Percentiles rank a stretch among this genome's conserved stretches.
These are phyloP conservation scores for Prunella vulgaris DNA, from an alignment of 257 asterid species.

Conservation along the genomic window DNA sequence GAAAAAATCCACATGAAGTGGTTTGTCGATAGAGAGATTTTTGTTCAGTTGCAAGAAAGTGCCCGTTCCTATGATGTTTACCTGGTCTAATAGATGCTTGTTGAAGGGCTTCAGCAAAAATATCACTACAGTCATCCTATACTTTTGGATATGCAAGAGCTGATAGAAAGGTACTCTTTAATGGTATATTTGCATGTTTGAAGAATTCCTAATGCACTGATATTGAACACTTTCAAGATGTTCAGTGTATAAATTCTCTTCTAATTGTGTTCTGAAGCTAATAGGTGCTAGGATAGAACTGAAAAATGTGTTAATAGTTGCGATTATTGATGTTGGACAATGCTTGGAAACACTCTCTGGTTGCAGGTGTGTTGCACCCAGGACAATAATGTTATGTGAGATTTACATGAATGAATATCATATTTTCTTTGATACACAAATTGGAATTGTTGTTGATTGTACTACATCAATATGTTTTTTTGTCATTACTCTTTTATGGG, in stretches of 20 bases:
- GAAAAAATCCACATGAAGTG: constrained; percentile 60
- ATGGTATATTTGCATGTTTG: background rate
- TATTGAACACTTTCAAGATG: background rate
- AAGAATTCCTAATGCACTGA: background rate
- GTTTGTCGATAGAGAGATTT: constrained; percentile 92
- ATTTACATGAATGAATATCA: too few relatives aligned
- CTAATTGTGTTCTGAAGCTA: background rate
- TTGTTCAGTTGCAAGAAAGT: constrained; percentile 91
- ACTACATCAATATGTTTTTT: too few relatives aligned
- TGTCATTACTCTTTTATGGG: too few relatives aligned
- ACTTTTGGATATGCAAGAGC: constrained; percentile 96
- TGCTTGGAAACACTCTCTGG: too few relatives aligned
- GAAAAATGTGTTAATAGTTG: background rate
- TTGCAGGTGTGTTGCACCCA: too few relatives aligned
- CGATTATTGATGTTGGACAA: too few relatives aligned
- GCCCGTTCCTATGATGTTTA: constrained; percentile 87
- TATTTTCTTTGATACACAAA: too few relatives aligned
- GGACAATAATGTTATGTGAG: too few relatives aligned
- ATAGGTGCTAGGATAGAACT: background rate
- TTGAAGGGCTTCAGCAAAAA: constrained; percentile 91
- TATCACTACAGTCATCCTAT: constrained; percentile 82
- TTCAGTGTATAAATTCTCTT: background rate
- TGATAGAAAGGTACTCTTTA: constrained; percentile 64
- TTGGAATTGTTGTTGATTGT: too few relatives aligned
- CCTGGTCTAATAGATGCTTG: constrained; percentile 89